Percentiles rank a stretch among this genome's conserved stretches.
These are phyloP conservation scores for Aspergillus vadensis DNA, from an alignment of 2,329 filamentous ascomycete species.

Conservation along the genomic window DNA sequence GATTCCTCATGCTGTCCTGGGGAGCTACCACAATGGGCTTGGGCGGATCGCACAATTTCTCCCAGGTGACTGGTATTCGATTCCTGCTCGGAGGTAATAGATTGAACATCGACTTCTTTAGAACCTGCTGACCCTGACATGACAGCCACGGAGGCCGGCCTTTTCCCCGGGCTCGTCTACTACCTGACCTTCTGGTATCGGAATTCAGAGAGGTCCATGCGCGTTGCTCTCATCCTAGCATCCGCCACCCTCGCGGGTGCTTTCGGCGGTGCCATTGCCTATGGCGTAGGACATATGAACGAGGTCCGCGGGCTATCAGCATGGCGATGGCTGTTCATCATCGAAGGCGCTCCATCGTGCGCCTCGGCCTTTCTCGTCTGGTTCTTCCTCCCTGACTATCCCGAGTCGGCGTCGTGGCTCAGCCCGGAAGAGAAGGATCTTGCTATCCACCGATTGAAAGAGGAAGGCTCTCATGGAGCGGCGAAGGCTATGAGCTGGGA, in stretches of 20 bases:
- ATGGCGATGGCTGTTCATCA: slow-evolving; percentile 53
- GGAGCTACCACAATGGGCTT: slow-evolving; percentile 52
- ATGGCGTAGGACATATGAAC: slow-evolving; percentile 48
- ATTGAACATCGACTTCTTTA: no score
- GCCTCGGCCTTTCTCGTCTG: slow-evolving; percentile 45
- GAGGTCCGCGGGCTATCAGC: slow-evolving; percentile 39
- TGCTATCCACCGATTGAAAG: slow-evolving; percentile 43
- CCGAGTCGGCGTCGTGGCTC: slow-evolving; percentile 52
- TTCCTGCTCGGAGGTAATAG: slow-evolving; percentile 47
- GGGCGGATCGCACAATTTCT: slow-evolving; percentile 48
- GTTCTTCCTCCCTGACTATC: slow-evolving; percentile 53
- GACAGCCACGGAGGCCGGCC: slow-evolving; percentile 51
- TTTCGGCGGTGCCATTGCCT: slow-evolving; percentile 59
- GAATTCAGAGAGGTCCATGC: slow-evolving; percentile 58
- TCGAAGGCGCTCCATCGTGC: slow-evolving; percentile 46
- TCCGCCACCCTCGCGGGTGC: slow-evolving; percentile 58
- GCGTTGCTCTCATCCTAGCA: slow-evolving; percentile 58
- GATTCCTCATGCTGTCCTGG: slow-evolving; percentile 55
- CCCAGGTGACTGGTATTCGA: slow-evolving; percentile 48
- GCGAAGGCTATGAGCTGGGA: slow-evolving; percentile 49
- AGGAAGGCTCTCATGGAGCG: slow-evolving; percentile 44
- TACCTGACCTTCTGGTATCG: slow-evolving; percentile 59
- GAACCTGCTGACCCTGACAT: not conserved
- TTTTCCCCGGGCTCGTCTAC: slow-evolving; percentile 54
- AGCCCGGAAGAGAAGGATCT: slow-evolving; percentile 47